Base-by-base conservation (phyloP, 805 yeast genomes). In the Lipomyces orientalis region DNA sequence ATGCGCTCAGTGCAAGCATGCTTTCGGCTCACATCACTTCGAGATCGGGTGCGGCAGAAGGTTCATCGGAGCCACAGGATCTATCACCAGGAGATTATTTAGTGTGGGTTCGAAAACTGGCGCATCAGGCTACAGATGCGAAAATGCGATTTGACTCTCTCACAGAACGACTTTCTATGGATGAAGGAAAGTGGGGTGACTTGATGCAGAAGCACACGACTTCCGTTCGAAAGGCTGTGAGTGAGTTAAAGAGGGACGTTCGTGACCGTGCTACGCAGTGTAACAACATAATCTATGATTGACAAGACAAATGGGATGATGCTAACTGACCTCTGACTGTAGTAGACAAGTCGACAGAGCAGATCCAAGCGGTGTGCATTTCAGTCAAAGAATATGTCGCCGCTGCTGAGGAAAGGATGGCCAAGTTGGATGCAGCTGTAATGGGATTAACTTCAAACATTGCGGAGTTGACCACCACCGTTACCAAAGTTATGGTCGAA, bases 41-140 rank as follows among this genome's bases (percentile, higher is more conserved):
- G 22, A 43, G n/a, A 16, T 43, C 49, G 49, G 49, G 19, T 16
- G 7, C n/a, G 49, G 49, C 6, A 8, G n/a, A 19, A 8, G 49
- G 0, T 43, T 43, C 49, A 4, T 16, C 16, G 8, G 19, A n/a
- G 19, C 16, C 49, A 14, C 49, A 43, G n/a, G 7, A 16, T 39
- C 22, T 29, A 56, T 16, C 33, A 31, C 60, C 46, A n/a, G 58
- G 58, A 25, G 65, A 59, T n/a, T 16, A 52, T 19, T 46, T 56
- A 7, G 34, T 58, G 2, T 61, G 65, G 67, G 65, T 68, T 14
- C 61, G 64, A 52, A 61, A 59, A 33, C 64, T 67, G 29, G 63
- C 65, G 4, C 56, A 39, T 49, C 63, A 64, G 35, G 67, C 68
- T 14, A 14, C 29, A 16, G 65, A 63, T 31, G 34, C 64, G 5